Base-by-base conservation (phyloP, 1,284 basidiomycete species). In the Phlebopus sp. region DNA sequence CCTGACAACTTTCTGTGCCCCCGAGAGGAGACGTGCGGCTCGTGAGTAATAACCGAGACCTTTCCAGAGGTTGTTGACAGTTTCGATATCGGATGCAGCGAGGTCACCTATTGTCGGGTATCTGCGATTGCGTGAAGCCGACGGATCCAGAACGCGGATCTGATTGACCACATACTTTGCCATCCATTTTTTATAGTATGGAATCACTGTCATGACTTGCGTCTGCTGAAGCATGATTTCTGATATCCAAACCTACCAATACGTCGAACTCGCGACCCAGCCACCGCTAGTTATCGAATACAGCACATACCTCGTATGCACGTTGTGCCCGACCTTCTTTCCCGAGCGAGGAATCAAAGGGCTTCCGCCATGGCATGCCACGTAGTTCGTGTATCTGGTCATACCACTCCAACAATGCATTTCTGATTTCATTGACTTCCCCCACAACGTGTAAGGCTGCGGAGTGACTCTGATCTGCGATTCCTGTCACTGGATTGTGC, bases 191-290 rank as follows among this genome's bases (percentile, higher is more conserved):
- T 82, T 84, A 68, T 90, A 96, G 67, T 94, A 97, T 0, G 87
- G 88, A 54, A 94, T 92, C 11, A 95, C 93, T 0, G 93, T 96
- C 3, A 74, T 78, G 19, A 91, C 88, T 63, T 94, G 93, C 0
- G 96, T 98, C 67, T 99, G 96, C 65, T 99, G 96, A 5, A 97
- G 77, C 96, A 98, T 98, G 54, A 97, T 88, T 67, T 97, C 93
- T 10, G 88, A 91, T 37, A 97, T 76, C 86, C 88, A 91, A 10
- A 91, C 88, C 84, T 92, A 52, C 34, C 50, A 49, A 41, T 29
- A 14, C n/a, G 29, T 53, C 17, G 46, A 14, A 36, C 15, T 14
- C 23, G 27, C 40, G 19, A 17, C 17, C 29, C 39, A 47, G 23
- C 18, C 37, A 18, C 5, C n/a, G 10, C 7, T 5, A 2, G 11